Base-by-base conservation (phyloP, 1,284 basidiomycete species). In the Phaffia rhodozyma region DNA sequence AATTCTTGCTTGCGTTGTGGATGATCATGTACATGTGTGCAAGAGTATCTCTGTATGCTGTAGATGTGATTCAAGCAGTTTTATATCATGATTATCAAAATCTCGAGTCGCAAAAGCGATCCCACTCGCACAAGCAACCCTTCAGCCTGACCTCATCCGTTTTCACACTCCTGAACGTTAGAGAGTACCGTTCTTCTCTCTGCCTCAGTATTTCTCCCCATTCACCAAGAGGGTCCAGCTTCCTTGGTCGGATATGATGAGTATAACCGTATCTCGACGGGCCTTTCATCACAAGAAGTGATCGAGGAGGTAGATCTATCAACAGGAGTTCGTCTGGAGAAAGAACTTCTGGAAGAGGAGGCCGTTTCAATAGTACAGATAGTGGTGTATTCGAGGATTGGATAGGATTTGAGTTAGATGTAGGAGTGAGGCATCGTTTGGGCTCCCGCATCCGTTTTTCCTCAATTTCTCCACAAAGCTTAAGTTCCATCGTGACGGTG, bases 211-310 rank as follows among this genome's bases (percentile, higher is more conserved):
- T 32, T 27, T 63, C 59, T 1, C 60, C 65, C 23, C 47, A 61
- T 23, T 43, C 32, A 3, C 65, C 64, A 38, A 64, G 48, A n/a
- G 63, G 63, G 43, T 66, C 65, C 3, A 61, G 58, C 29, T 56
- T 58, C 25, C 62, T 58, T 13, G 60, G 53, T 5, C 67, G 60
- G 32, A 64, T 65, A n/a, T 55, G 62, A 47, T 66, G 61, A 21
- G 66, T 68, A 58, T 58, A 62, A 5, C 59, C 62, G 47, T 66
- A 65, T 23, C 63, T 54, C 23, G 61, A 55, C 4, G 58, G 48
- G 7, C 65, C 64, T 43, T 61, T 57, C 47, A 65, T 38, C 48
- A 62, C 38, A 56, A 65, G 61, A 49, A 60, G 58, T 20, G 61
- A 60, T 21, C 65, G 57, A 47, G 57, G 65, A 21, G 60, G 60